Base-by-base conservation (phyloP, 169 alveolate species). In the Eimeria tenella region DNA sequence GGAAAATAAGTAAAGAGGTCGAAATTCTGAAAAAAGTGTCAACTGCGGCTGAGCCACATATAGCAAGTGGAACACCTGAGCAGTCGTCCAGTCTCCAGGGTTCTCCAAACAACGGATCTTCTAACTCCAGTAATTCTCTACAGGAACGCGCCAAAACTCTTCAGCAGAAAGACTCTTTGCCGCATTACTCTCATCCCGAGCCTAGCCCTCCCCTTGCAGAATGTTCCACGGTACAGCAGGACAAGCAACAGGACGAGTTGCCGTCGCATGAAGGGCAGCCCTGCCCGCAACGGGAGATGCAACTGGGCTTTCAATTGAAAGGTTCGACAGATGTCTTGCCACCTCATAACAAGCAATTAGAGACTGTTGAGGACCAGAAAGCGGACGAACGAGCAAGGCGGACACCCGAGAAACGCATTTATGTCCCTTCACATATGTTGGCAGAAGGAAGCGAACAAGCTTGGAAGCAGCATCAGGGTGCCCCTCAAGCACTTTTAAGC, bases 341-440 rank as follows among this genome's bases (percentile, higher is more conserved):
- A 19, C 53, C 50, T 0, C 62, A 62, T 25, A 25, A 31, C 25
- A 49, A 63, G 81, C 21, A 63, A 3, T 7, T n/a, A 63, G 56
- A 13, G 10, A 21, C 62, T 17, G 81, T 52, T 5, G 52, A 4
- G 92, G 62, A 49, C 60, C 52, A 62, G 81, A 77, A 63, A 8
- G 13, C 8, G 79, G 31, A 31, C 23, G 21, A 25, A 84, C 81
- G 52, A 25, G 65, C 65, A 50, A 75, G 86, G 50, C 86, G 65
- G 52, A 75, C 23, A 52, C 92, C 81, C 13, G 60, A 63, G 65
- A 62, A 84, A 23, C 92, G 62, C 92, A 42, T 84, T n/a, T 42
- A 84, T 73, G 92, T 84, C 55, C 92, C 92, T 10, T 84, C 92
- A 13, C 92, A 84, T 62, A 62, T 84, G 92, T 81, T 84, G 63